Percentiles rank a stretch among this genome's conserved stretches.
phyloP scores from a whole-genome alignment of 495 filamentous ascomycete genomes.

The Parachaetomium inaequale region DNA sequence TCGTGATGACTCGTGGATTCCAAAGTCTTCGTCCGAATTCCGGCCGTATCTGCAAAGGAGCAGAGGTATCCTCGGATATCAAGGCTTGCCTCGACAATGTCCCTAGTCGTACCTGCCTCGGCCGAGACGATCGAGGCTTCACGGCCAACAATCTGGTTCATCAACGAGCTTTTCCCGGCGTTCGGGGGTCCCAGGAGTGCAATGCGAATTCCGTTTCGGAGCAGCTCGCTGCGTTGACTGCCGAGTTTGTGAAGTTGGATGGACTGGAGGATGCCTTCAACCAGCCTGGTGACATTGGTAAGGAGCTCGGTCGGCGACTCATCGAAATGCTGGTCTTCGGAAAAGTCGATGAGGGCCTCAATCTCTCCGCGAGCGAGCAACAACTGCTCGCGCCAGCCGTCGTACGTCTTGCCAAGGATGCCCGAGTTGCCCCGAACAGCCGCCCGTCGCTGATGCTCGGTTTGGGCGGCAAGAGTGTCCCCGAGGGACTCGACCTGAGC shows the following conservation, averaged over 20 bases:
- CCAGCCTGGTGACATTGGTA: slow-evolving; percentile 59
- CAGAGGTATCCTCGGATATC: slow-evolving; percentile 88
- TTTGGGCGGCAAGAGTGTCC: slow-evolving; percentile 79
- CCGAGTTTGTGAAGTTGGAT: slow-evolving; percentile 68
- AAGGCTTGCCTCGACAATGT: slow-evolving; percentile 88
- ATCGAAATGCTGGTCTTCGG: slow-evolving; percentile 95
- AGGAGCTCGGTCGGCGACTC: slow-evolving; percentile 73
- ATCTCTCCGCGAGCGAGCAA: slow-evolving; percentile 83
- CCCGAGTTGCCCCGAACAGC: slow-evolving; percentile 75
- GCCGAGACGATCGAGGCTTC: slow-evolving; percentile 92
- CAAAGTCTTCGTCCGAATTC: slow-evolving; percentile 53
- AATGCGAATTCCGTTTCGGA: slow-evolving; percentile 81
- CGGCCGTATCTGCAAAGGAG: slow-evolving; percentile 88
- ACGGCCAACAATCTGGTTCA: slow-evolving; percentile 86
- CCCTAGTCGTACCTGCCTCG: slow-evolving; percentile 88
- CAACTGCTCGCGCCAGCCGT: slow-evolving; percentile 73
- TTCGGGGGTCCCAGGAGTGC: slow-evolving; percentile 89
- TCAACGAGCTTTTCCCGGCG: slow-evolving; percentile 88
- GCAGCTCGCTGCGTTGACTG: slow-evolving; percentile 76
- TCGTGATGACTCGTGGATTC: slow-evolving; percentile 5
- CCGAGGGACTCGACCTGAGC: slow-evolving; percentile 93
- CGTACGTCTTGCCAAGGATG: slow-evolving; percentile 72
- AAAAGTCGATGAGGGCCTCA: slow-evolving; percentile 94
- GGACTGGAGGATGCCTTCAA: slow-evolving; percentile 54
- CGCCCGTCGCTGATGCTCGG: slow-evolving; percentile 86